Evolutionary conservation across 129 eudicot genomes (phyloP).

Genomic region (Centrapalus pauciflorus): DNA sequence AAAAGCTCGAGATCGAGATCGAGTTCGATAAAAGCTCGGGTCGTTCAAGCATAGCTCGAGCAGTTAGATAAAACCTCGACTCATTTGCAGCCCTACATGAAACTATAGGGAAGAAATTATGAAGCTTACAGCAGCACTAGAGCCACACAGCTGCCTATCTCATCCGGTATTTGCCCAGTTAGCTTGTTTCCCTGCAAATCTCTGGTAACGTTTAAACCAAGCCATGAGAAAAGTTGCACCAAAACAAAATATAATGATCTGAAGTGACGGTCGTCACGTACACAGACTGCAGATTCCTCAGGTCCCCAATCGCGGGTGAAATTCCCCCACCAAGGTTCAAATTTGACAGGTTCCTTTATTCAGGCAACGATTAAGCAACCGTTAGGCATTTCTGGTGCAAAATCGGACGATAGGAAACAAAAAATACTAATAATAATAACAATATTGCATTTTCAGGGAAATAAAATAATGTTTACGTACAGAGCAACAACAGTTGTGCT

Average conservation of each 20-base stretch:
- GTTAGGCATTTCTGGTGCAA: not conserved
- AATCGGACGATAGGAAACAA: not conserved
- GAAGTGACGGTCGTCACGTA: constrained; percentile 20
- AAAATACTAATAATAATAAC: not conserved
- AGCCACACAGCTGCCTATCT: constrained; percentile 64
- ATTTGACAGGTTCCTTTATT: constrained; percentile 62
- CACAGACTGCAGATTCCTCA: constrained; percentile 60
- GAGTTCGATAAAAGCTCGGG: too few species aligned
- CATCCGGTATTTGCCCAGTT: constrained; percentile 90
- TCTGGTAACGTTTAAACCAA: constrained; percentile 30
- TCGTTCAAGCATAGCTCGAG: too few species aligned
- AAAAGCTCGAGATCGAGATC: too few species aligned
- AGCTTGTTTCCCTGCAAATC: constrained; percentile 78
- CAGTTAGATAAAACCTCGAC: too few species aligned
- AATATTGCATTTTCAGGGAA: too few species aligned
- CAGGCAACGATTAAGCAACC: not conserved
- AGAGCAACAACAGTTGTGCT: constrained; percentile 59
- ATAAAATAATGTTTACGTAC: constrained; percentile 29
- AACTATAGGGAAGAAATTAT: not conserved
- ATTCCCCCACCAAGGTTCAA: constrained; percentile 83
- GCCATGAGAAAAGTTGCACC: not conserved
- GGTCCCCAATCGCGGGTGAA: constrained; percentile 72
- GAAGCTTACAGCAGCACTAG: constrained; percentile 42
- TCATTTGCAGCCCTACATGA: too few species aligned
- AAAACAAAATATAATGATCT: not conserved